phyloP scores from a whole-genome alignment of 148 eudicot genomes.

The Chenopodium suecicum region DNA sequence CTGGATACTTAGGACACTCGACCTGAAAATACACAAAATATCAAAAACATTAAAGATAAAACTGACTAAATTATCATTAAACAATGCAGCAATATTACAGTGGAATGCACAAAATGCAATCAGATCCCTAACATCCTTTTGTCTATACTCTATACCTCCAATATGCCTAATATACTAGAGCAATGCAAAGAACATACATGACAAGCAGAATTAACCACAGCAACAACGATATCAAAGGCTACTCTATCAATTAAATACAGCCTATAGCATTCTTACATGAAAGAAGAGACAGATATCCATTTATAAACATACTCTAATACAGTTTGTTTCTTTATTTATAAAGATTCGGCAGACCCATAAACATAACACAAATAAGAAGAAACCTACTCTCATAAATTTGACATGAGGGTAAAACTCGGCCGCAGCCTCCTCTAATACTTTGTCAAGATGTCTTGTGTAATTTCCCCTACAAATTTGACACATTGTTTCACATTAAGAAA shows the following conservation, averaged over 20 bases:
- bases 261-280: neutral
- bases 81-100: neutral
- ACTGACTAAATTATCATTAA: slow-evolving; percentile 12
- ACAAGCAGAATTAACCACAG: neutral
- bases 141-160: neutral
- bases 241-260: neutral
- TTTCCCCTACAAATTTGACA: slow-evolving; percentile 51
- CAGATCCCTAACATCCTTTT: neutral
- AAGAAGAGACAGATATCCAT: neutral
- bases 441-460: slow-evolving; percentile 81
- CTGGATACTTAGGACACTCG: slow-evolving; percentile 98
- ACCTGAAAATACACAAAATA: slow-evolving; percentile 47
- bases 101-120: neutral
- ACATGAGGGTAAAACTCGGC: slow-evolving; percentile 82
- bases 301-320: neutral
- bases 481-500: neutral
- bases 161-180: neutral
- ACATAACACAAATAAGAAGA: neutral
- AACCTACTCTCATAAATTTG: slow-evolving; percentile 86
- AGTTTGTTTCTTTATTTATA: neutral
- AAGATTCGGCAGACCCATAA: neutral
- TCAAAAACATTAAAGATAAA: neutral
- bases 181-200: neutral
- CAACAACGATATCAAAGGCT: neutral
- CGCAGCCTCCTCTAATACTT: slow-evolving; percentile 90